These are phyloP conservation scores for Penicillium sp. DNA, from an alignment of 2,329 filamentous ascomycete genomes.

Conservation along the genomic window DNA sequence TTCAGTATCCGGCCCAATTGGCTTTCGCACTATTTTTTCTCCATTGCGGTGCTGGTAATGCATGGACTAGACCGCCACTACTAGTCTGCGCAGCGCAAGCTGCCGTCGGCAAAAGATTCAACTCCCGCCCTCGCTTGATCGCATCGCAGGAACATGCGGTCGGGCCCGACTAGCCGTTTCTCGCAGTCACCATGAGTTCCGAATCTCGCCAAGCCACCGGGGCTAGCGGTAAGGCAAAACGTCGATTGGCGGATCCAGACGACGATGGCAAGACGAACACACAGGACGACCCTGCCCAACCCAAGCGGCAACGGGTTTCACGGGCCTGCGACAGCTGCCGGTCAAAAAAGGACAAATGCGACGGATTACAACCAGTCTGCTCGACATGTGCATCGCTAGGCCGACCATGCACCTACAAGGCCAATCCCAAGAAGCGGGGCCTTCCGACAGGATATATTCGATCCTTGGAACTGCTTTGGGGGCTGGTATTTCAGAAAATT, in stretches of 20 bases:
- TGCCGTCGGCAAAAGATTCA: conserved; percentile 38
- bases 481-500: conserved; percentile 66
- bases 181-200: conserved; percentile 38
- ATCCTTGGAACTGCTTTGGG: conserved; percentile 70
- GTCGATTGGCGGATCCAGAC: conserved; percentile 36
- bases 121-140: conserved; percentile 24
- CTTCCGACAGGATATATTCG: conserved; percentile 80
- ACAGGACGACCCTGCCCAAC: conserved; percentile 38
- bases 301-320: conserved; percentile 68
- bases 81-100: conserved; percentile 16
- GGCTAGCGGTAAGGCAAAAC: conserved; percentile 36
- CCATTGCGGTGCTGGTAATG: conserved; percentile 13
- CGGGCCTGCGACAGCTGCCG: conserved; percentile 72
- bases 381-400: conserved; percentile 67
- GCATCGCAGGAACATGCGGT: conserved; percentile 36
- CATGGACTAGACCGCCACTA: conserved; percentile 22
- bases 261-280: conserved; percentile 34
- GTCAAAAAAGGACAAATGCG: conserved; percentile 71
- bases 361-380: conserved; percentile 69
- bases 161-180: conserved; percentile 30
- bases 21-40: conserved; percentile 6
- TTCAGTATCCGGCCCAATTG: background rate
- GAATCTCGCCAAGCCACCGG: conserved; percentile 38
- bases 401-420: conserved; percentile 70
- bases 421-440: conserved; percentile 74